phyloP scores from a whole-genome alignment of 805 yeast genomes.

The Cyberlindnera maritima region DNA sequence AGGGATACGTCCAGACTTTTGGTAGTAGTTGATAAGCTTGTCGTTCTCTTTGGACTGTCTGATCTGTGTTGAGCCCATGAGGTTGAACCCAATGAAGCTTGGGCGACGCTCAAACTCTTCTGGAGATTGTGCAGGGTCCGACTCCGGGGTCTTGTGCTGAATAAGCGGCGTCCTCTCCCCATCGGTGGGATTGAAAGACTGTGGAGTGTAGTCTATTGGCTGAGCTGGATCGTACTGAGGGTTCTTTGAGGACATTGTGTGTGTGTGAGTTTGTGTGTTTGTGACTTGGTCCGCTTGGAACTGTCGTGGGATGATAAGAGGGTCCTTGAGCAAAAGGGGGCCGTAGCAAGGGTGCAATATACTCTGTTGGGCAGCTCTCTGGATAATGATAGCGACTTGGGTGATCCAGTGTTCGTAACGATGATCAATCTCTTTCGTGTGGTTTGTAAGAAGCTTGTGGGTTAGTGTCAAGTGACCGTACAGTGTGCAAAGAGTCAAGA shows the following conservation, averaged over 20 bases:
- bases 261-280: no score
- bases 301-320: neutral
- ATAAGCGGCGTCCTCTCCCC: neutral
- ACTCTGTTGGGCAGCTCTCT: no score
- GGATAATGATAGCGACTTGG: no score
- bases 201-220: neutral
- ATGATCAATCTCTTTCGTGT: no score
- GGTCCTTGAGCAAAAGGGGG: no score
- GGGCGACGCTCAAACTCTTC: neutral
- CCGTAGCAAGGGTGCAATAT: no score
- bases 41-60: conserved; percentile 24
- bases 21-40: conserved; percentile 16
- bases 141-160: neutral
- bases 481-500: no score
- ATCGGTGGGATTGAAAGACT: neutral
- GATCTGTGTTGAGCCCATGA: conserved; percentile 18
- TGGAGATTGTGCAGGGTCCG: neutral
- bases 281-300: no score
- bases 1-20: conserved; percentile 17
- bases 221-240: neutral
- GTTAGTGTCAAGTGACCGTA: no score
- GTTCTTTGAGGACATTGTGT: neutral
- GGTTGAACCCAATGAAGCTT: conserved; percentile 20
- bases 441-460: no score
- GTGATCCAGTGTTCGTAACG: no score